phyloP scores from a whole-genome alignment of 495 filamentous ascomycete genomes.

The Halenospora varia region DNA sequence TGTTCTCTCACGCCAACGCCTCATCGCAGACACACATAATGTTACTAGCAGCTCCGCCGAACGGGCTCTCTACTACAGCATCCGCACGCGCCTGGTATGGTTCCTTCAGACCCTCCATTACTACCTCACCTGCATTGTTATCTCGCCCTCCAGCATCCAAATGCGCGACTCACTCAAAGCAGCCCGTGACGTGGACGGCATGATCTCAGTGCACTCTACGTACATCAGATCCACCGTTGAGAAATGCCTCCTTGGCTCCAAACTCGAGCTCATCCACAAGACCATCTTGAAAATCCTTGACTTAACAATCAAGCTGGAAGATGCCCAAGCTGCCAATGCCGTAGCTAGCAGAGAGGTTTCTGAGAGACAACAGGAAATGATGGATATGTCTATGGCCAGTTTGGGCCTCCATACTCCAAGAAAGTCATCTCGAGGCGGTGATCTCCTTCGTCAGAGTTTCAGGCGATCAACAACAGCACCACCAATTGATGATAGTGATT shows the following conservation, averaged over 20 bases:
- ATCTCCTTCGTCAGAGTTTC: constrained; percentile 22
- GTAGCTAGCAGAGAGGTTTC: constrained; percentile 24
- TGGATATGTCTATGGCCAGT: constrained; percentile 19
- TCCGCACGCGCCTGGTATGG: constrained; percentile 76
- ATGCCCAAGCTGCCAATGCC: constrained; percentile 36
- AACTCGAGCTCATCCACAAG: constrained; percentile 60
- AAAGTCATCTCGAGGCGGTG: constrained; percentile 30
- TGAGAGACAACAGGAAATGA: constrained; percentile 31
- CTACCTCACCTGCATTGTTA: constrained; percentile 70
- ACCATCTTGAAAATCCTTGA: constrained; percentile 62
- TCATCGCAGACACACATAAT: constrained; percentile 28
- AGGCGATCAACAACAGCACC: constrained; percentile 1
- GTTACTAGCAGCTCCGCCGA: constrained; percentile 25
- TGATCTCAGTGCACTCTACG: constrained; percentile 64
- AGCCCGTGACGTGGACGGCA: constrained; percentile 74
- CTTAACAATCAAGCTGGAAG: constrained; percentile 46
- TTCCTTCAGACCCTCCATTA: constrained; percentile 69
- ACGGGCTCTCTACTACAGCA: constrained; percentile 48
- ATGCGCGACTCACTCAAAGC: constrained; percentile 50
- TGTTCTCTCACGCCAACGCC: constrained; percentile 56
- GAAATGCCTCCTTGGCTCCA: constrained; percentile 61
- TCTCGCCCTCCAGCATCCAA: constrained; percentile 49
- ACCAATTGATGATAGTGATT: constrained; percentile 20
- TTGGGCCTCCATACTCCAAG: constrained; percentile 31
- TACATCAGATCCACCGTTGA: constrained; percentile 60